A percentile compares a stretch with the other conserved stretches of the same genome.
Conservation (phyloP, 2,329 filamentous ascomycete species). For the Madurella mycetomatis region DNA sequence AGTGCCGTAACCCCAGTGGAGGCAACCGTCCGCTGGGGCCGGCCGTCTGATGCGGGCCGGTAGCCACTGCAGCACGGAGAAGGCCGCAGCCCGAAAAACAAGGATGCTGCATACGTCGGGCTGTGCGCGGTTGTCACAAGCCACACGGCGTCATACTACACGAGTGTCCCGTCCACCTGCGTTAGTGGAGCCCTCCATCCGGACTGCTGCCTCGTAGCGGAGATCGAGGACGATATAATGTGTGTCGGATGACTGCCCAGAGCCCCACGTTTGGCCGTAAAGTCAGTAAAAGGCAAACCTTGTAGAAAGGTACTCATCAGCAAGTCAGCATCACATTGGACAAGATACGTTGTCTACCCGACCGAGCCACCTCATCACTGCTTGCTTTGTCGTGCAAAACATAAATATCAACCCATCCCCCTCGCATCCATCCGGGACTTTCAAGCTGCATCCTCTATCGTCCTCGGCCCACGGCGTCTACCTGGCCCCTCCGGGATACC, state of each 20-base stretch:
- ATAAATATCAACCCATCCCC: conserved; percentile 2
- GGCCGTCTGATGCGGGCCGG: no score
- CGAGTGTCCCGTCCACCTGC: background rate
- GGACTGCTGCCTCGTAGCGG: background rate
- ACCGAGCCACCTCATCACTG: background rate
- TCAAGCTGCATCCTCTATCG: conserved; percentile 5
- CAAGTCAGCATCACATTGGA: background rate
- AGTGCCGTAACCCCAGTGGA: no score
- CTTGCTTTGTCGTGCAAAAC: background rate
- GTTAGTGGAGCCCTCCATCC: no score
- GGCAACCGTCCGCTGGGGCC: no score
- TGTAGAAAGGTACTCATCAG: background rate
- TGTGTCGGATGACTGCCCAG: background rate
- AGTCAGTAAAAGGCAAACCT: no score
- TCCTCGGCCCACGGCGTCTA: background rate
- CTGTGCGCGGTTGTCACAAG: background rate
- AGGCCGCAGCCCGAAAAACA: background rate
- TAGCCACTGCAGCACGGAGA: no score
- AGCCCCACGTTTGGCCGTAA: background rate
- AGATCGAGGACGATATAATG: background rate
- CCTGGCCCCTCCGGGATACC: background rate
- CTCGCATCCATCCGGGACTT: no score
- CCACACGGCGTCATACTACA: background rate
- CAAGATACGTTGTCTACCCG: background rate
- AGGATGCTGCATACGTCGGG: background rate